Base-by-base conservation (phyloP, 306 rosid species). In the Casuarina cunninghamiana region DNA sequence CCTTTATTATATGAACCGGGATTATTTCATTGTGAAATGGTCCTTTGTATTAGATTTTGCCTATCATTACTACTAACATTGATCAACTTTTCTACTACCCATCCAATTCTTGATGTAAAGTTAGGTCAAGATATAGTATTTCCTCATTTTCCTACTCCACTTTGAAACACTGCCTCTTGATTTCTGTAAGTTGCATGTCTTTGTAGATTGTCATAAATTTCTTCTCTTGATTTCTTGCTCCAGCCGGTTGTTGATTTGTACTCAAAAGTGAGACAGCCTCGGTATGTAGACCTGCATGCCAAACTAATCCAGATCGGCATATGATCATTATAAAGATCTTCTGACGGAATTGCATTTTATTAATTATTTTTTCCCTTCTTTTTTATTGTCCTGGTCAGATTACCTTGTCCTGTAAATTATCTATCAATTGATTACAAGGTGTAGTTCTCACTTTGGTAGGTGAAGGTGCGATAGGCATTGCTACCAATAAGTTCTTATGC, bases 401-500 rank as follows among this genome's bases (percentile, higher is more conserved):
- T 67, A 67, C 50, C 49, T 16, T 42, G 71, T 67, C 16, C 50
- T 16, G 71, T 67, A 67, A 41, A 67, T 67, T 66, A 66, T 66
- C 35, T 42, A 66, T 15, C 12, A 13, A 35, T 5, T 66, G 48
- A 41, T 42, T 41, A 35, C 37, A 8, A 17, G 50, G 37, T 42
- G n/a, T 41, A 66, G n/a, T 66, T 66, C 35, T 67, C n/a, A 4
- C 46, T 38, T 55, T 55, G 66, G 49, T 65, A 42, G 39, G 78
- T 77, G 26, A 46, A 38, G 42, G 74, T 46, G 37, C 41, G 12
- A 62, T 43, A 45, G 82, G 57, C 2, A 62, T n/a, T 69, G 9
- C 62, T 1, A 44, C 55, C 75, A 74, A 17, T 61, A 58, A 53
- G 72, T 73, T 32, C 77, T 32, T 62, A 80, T 78, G 65, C 73